phyloP scores from a whole-genome alignment of 768 basidiomycete genomes.

The Russula sp. region DNA sequence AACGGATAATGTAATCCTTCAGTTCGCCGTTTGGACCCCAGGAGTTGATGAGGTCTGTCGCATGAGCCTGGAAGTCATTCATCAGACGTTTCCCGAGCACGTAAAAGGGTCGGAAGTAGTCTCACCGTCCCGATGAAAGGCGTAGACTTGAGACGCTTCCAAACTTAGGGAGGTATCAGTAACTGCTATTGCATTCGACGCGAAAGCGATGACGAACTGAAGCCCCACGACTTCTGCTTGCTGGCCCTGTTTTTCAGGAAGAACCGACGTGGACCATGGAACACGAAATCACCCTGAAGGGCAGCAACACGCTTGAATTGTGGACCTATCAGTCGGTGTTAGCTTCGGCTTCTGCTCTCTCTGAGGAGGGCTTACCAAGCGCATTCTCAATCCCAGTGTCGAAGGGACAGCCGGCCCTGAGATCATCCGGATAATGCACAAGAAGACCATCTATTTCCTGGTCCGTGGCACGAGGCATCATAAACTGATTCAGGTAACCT shows the following conservation, averaged over 20 bases:
- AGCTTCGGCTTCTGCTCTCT: not conserved
- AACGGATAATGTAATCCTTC: constrained; percentile 28
- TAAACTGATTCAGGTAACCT: constrained; percentile 27
- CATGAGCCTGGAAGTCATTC: constrained; percentile 3
- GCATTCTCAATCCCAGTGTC: constrained; percentile 25
- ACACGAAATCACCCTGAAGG: constrained; percentile 27
- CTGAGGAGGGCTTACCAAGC: constrained; percentile 34
- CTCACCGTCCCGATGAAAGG: constrained; percentile 28
- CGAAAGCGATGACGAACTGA: constrained; percentile 13
- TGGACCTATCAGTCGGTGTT: not conserved
- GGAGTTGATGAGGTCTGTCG: constrained; percentile 21
- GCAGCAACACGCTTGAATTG: constrained; percentile 29
- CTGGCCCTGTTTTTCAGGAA: constrained; percentile 17
- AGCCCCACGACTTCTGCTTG: constrained; percentile 26
- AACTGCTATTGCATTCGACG: no score
- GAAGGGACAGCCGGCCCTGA: constrained; percentile 25
- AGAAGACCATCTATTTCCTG: constrained; percentile 29
- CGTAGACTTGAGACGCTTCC: constrained; percentile 22
- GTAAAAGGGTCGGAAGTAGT: not conserved
- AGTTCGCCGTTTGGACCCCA: constrained; percentile 18
- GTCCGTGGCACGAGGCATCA: constrained; percentile 32
- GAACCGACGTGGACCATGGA: constrained; percentile 29
- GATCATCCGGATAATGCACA: constrained; percentile 30
- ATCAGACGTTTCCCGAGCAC: not conserved
- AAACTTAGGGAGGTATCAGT: constrained; percentile 4